Conservation (phyloP, 2,329 filamentous ascomycete genomes). For the Drechslerella dactyloides region DNA sequence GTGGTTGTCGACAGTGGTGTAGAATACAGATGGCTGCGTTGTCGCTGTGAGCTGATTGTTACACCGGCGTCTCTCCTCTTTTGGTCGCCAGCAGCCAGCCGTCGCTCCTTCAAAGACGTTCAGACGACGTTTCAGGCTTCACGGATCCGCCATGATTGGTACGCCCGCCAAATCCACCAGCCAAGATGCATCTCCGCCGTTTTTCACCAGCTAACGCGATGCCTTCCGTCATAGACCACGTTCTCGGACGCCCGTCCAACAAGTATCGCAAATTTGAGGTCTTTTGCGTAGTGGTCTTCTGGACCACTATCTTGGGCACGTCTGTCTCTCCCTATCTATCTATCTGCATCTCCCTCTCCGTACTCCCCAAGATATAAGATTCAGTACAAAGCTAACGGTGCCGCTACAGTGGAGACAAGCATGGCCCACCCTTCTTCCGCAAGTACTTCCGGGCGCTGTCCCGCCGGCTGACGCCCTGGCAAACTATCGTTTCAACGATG, state of each 20-base stretch:
- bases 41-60: conserved; percentile 5
- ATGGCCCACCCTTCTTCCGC: conserved; percentile 80
- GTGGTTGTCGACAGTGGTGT: not conserved
- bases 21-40: not conserved
- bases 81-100: not conserved
- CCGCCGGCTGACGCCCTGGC: conserved; percentile 80
- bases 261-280: conserved; percentile 93
- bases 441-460: conserved; percentile 74
- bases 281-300: conserved; percentile 86
- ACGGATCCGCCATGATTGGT: not conserved
- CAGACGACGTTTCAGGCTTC: not conserved
- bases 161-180: too few relatives aligned
- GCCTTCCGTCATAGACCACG: conserved; percentile 70
- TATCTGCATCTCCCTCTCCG: not conserved
- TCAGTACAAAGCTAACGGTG: conserved; percentile 45
- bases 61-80: not conserved
- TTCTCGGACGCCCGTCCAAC: conserved; percentile 85
- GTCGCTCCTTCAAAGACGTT: not conserved
- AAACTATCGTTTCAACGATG: conserved; percentile 83
- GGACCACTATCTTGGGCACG: conserved; percentile 83
- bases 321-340: conserved; percentile 58
- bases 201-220: conserved; percentile 22
- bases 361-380: conserved; percentile 34
- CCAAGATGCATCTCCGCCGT: too few relatives aligned
- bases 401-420: conserved; percentile 73